Evolutionary conservation across 768 basidiomycete genomes (phyloP).

Genomic region (Collybiopsis confluens): DNA sequence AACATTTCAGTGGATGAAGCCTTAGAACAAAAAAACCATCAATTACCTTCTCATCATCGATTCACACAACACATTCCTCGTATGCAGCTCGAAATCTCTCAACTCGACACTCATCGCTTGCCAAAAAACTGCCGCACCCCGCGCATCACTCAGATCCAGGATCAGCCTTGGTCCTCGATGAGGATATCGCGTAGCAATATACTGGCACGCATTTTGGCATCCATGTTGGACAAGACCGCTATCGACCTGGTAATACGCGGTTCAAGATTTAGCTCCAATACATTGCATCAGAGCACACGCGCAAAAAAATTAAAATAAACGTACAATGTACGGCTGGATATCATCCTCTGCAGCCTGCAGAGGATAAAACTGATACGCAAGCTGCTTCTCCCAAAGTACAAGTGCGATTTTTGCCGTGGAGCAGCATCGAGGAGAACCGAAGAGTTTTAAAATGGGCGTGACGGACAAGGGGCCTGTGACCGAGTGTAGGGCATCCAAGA

Average conservation of each 20-base stretch:
- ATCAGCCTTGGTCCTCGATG: background rate
- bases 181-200: background rate
- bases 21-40: background rate
- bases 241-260: background rate
- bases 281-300: constrained; percentile 21
- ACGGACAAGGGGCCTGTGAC: background rate
- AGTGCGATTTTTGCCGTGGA: constrained; percentile 37
- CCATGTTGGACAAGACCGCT: background rate
- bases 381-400: constrained; percentile 33
- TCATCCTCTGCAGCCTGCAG: constrained; percentile 19
- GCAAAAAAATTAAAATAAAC: background rate
- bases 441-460: background rate
- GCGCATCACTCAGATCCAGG: constrained; percentile 6
- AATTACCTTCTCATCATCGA: constrained; percentile 30
- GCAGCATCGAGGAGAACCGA: constrained; percentile 22
- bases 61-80: constrained; percentile 32
- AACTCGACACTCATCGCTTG: constrained; percentile 32
- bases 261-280: background rate
- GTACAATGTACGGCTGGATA: constrained; percentile 38
- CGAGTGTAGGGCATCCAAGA: background rate
- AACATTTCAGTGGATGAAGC: background rate
- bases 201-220: background rate
- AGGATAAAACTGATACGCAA: constrained; percentile 33
- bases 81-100: constrained; percentile 38
- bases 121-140: constrained; percentile 27